These are phyloP conservation scores for Cordyceps farinosa DNA, from an alignment of 2,329 filamentous ascomycete species.

Conservation along the genomic window DNA sequence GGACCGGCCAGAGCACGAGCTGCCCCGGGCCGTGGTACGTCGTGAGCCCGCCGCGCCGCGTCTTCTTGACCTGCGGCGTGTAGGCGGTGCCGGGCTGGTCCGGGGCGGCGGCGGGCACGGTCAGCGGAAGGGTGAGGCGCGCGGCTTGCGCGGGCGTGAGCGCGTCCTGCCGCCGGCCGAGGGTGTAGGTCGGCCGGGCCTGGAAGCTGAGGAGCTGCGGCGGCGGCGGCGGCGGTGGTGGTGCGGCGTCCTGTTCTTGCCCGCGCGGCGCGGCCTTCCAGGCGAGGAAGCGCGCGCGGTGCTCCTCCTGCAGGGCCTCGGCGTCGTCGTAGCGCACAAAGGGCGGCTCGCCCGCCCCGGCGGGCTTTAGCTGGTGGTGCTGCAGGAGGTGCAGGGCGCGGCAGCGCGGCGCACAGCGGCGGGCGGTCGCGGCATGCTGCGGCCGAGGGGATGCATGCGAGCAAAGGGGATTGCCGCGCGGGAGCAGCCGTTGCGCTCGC, in stretches of 20 bases:
- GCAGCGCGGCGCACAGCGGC: background rate
- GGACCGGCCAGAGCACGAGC: conserved; percentile 83
- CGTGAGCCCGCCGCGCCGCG: conserved; percentile 81
- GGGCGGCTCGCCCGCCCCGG: conserved; percentile 18
- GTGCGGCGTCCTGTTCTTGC: conserved; percentile 26
- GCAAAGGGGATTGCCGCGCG: background rate
- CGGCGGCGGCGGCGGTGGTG: conserved; percentile 42
- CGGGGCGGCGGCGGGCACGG: conserved; percentile 29
- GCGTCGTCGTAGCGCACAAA: conserved; percentile 32
- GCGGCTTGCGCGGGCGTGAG: conserved; percentile 44
- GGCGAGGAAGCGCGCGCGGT: conserved; percentile 33
- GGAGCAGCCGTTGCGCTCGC: conserved; percentile 1
- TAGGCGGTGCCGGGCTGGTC: conserved; percentile 29
- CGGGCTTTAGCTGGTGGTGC: conserved; percentile 30
- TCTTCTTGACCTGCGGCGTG: conserved; percentile 61
- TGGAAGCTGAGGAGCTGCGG: conserved; percentile 80
- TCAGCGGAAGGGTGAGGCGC: conserved; percentile 42
- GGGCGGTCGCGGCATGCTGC: background rate
- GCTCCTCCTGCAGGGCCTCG: conserved; percentile 31
- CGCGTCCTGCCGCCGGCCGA: conserved; percentile 72
- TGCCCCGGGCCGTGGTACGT: conserved; percentile 97
- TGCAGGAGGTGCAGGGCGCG: conserved; percentile 24
- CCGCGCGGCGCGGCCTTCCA: conserved; percentile 30
- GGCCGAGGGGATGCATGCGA: background rate
- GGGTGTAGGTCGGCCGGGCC: conserved; percentile 80